These are phyloP conservation scores for Saccharomycopsis crataegensis DNA, from an alignment of 1,139 yeast species.

Conservation along the genomic window DNA sequence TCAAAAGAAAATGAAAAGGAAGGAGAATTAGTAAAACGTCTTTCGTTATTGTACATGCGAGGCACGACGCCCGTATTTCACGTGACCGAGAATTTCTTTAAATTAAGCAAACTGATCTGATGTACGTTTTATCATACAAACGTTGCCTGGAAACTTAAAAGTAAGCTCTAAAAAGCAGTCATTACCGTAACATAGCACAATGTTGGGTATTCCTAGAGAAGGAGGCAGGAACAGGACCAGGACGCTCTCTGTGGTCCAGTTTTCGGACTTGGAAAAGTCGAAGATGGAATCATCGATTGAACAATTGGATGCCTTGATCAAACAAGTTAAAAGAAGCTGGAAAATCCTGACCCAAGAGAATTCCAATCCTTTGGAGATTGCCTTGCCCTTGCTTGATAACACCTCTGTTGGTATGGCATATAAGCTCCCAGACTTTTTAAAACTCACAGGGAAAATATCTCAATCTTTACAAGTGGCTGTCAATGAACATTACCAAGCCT, in stretches of 20 bases:
- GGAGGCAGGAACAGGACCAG: constrained; percentile 5
- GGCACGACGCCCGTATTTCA: neutral
- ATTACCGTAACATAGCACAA: neutral
- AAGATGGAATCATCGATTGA: constrained; percentile 24
- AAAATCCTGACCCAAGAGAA: constrained; percentile 33
- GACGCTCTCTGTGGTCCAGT: constrained; percentile 20
- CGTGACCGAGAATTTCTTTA: neutral
- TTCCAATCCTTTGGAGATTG: constrained; percentile 78
- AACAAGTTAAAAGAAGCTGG: constrained; percentile 32
- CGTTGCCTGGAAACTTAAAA: neutral
- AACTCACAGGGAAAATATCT: constrained; percentile 48
- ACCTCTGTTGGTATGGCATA: constrained; percentile 86
- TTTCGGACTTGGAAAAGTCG: constrained; percentile 19
- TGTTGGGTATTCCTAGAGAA: constrained; percentile 13
- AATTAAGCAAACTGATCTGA: neutral
- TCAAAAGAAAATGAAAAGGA: neutral
- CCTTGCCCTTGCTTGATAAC: constrained; percentile 72
- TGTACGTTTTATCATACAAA: neutral
- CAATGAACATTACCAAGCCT: constrained; percentile 75
- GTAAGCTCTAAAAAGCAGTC: neutral
- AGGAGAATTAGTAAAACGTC: too few relatives aligned
- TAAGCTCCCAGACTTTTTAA: constrained; percentile 50
- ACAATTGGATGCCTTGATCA: constrained; percentile 22
- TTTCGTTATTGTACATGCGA: too few relatives aligned
- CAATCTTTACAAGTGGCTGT: constrained; percentile 61